Conservation (phyloP, 73 alveolate species). For the Effrenium voratum region DNA sequence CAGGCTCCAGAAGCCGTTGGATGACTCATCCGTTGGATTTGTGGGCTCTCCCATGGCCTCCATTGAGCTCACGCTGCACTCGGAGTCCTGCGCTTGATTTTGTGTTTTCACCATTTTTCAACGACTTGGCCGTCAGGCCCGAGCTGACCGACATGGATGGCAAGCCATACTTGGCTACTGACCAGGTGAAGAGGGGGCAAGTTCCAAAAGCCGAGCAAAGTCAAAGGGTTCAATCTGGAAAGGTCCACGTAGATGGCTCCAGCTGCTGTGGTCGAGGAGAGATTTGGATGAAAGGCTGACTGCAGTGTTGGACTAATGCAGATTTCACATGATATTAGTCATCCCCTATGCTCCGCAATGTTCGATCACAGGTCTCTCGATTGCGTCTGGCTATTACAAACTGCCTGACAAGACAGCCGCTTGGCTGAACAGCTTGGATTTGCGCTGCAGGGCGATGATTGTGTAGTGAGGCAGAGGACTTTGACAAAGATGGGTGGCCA, state of each 20-base stretch:
- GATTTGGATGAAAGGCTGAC: constrained; percentile 38
- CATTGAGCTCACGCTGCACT: constrained; percentile 40
- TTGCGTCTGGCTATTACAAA: constrained; percentile 63
- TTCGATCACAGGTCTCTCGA: not conserved
- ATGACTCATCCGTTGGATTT: constrained; percentile 24
- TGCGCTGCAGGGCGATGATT: not conserved
- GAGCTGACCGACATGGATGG: constrained; percentile 50
- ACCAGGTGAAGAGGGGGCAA: constrained; percentile 1
- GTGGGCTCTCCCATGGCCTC: constrained; percentile 51
- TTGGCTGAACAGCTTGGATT: not conserved
- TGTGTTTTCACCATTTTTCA: not conserved
- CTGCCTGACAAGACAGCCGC: constrained; percentile 43
- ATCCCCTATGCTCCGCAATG: not conserved
- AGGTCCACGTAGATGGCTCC: constrained; percentile 22
- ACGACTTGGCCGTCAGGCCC: not conserved
- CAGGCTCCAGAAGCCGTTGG: constrained; percentile 50
- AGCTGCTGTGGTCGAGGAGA: constrained; percentile 70
- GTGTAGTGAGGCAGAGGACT: constrained; percentile 19
- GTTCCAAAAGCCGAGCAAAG: not conserved
- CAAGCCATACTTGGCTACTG: constrained; percentile 55
- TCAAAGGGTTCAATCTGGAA: not conserved
- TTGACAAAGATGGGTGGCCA: constrained; percentile 67
- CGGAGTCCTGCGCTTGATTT: not conserved
- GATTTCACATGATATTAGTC: too few species aligned
- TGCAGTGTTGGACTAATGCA: not conserved